A percentile compares a stretch with the other conserved stretches of the same genome.
Evolutionary conservation across 140 eudicot species (phyloP).

Genomic region (Ambrosia hybrid): DNA sequence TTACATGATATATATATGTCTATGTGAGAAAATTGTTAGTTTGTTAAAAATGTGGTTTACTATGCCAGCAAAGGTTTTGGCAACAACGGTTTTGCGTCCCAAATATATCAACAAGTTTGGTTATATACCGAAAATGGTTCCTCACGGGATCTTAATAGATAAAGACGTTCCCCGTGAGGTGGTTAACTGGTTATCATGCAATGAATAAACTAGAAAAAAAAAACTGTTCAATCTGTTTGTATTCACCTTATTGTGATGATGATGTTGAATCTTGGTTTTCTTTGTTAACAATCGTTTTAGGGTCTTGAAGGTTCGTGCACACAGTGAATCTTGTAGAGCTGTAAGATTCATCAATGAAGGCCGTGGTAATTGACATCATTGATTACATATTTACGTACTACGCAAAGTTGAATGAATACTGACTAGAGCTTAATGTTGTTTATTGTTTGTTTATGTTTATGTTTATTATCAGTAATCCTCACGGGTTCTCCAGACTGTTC

Average conservation of each 20-base stretch:
- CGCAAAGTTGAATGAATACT: neutral
- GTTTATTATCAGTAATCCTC: conserved; percentile 51
- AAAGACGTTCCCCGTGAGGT: neutral
- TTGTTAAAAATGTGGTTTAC: conserved; percentile 2
- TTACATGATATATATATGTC: neutral
- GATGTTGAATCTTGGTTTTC: neutral
- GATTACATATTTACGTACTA: neutral
- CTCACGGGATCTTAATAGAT: neutral
- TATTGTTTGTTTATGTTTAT: conserved; percentile 5
- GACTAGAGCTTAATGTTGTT: conserved; percentile 10
- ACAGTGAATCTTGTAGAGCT: conserved; percentile 88
- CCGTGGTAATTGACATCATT: conserved; percentile 51
- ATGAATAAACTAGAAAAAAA: neutral
- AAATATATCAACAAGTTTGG: too few relatives aligned
- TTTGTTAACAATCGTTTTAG: conserved; percentile 35
- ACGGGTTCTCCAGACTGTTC: conserved; percentile 95
- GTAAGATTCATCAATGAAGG: conserved; percentile 87
- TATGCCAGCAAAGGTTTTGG: neutral
- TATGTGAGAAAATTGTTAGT: neutral
- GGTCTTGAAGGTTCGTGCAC: conserved; percentile 81
- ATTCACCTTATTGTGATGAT: neutral
- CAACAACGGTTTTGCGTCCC: too few relatives aligned
- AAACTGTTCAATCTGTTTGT: neutral
- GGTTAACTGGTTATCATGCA: neutral
- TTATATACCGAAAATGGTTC: too few relatives aligned